Evolutionary conservation across 306 rosid species (phyloP), one percentile per base, ranked within the genome.

Genomic region (Trichosanthes cucumerina): DNA sequence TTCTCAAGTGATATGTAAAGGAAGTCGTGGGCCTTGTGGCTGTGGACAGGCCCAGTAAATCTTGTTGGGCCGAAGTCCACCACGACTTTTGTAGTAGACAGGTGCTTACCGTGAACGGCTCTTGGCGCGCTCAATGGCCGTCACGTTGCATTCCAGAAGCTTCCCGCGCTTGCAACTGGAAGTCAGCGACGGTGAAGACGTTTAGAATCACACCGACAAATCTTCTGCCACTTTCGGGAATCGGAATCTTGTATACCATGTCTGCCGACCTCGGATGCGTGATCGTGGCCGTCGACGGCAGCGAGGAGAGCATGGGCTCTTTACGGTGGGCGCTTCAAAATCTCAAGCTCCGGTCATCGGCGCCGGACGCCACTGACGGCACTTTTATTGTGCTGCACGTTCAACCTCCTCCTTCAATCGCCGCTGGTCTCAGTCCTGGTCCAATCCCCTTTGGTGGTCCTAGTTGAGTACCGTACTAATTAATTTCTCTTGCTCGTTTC

Each of bases 361-460:
- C 50, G 7, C 60, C 87, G 77, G 88, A 85, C 23, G 79, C 89
- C 38, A 7, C 19, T 63, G 82, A 60, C 8, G 86, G 85, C 46
- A 76, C 82, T 59, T 92, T 87, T 82, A 52, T 88, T 83, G 59
- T 86, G 38, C 86, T 94, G 71, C 96, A 94, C 80, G 94, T 94
- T 49, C 98, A 90, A 71, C 84, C 97, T 2, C 94, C 96, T 15
- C 96, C 92, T n/a, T 82, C 93, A 34, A 89, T 93, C 80, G 83
- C 93, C 82, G 79, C 84, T 41, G 96, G 97, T 28, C 86, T 94
- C 74, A 92, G 78, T 71, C 95, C 97, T 81, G 92, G 89, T 19
- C 62, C 84, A 6, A 89, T 95, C 36, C 98, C 98, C 53, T 92
- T 95, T 79, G 96, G 95, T 49, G 97, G 97, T 0, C 96, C 97